Base-by-base conservation (phyloP, 441 rosid species). In the Theobroma grandiflorum region DNA sequence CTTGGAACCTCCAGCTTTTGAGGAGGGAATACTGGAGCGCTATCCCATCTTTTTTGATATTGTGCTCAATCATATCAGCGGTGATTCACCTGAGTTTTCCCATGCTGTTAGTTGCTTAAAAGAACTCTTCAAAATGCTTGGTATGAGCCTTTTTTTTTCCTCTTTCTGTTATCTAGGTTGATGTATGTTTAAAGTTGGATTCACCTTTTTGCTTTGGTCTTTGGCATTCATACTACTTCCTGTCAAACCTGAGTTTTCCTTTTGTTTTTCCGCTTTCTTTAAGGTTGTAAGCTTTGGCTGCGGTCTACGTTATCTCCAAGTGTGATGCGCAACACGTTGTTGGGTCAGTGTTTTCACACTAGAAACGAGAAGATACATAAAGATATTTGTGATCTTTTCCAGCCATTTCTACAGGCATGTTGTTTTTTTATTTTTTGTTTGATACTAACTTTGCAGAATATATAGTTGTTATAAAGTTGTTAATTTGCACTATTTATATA, bases 281-380 rank as follows among this genome's bases (percentile, higher is more conserved):
- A 83, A 97, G 99, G 99, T 86, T 95, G 95, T 87, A 97, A 94
- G 92, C 95, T 97, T 77, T 97, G 99, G 99, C 85, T 97, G 86
- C 91, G 99, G 86, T 89, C 99, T 86, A 92, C 98, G 33, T 82
- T 97, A 85, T 95, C 99, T 83, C 98, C 99, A 71, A 93, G 98
- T 85, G 98, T 93, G 87, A 92, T 97, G 99, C 94, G 98, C 81
- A 95, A 96, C 86, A 94, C 99, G 59, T 86, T 97, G 79, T 76
- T 95, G 90, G 99, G 99, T 84, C 99, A 97, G 80, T 97, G 99
- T 94, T 97, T 97, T 88, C 99, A 97, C 80, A 94, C 97, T 67
- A 90, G 87, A 86, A 89, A 83, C 75, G 99, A 97, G 92, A 95
- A 95, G 89, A 93, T 89, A 79, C 99, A 97, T 86, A 95, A 93